These are phyloP conservation scores for Yamadazyma trypodendri DNA, from an alignment of 1,139 yeast species.

Conservation along the genomic window DNA sequence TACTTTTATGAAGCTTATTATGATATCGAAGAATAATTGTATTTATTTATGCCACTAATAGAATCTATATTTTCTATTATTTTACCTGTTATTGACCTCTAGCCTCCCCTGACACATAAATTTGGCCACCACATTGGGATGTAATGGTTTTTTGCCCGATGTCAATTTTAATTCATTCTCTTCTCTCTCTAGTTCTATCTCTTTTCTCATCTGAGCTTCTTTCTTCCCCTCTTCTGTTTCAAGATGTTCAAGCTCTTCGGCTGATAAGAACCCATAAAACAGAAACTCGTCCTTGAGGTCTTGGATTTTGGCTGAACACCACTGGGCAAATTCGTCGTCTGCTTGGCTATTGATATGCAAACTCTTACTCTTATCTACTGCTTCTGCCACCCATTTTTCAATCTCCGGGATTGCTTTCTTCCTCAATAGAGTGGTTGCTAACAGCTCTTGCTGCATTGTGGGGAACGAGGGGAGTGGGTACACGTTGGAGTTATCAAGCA, in stretches of 20 bases:
- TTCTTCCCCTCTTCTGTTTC: conserved; percentile 42
- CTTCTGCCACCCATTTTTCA: conserved; percentile 75
- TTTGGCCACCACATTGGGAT: conserved; percentile 39
- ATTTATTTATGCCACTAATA: background rate
- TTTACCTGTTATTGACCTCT: conserved; percentile 2
- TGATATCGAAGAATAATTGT: conserved; percentile 20
- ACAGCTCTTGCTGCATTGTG: conserved; percentile 75
- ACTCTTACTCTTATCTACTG: conserved; percentile 35
- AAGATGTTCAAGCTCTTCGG: conserved; percentile 41
- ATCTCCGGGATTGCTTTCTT: conserved; percentile 91
- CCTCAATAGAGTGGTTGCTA: conserved; percentile 77
- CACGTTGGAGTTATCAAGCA: conserved; percentile 65
- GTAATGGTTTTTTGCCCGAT: conserved; percentile 31
- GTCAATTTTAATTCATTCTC: conserved; percentile 29
- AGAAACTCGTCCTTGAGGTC: conserved; percentile 55
- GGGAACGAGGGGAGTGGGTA: conserved; percentile 86
- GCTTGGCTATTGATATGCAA: conserved; percentile 29
- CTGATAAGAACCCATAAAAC: conserved; percentile 60
- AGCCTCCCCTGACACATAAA: conserved; percentile 40
- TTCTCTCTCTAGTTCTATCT: conserved; percentile 25
- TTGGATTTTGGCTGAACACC: conserved; percentile 59
- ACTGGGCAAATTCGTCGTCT: conserved; percentile 57
- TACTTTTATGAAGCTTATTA: conserved; percentile 70
- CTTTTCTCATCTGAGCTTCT: conserved; percentile 29
- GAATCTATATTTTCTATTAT: background rate